Conservation (phyloP, 2,329 filamentous ascomycete genomes). For the Coniella lustricola region DNA sequence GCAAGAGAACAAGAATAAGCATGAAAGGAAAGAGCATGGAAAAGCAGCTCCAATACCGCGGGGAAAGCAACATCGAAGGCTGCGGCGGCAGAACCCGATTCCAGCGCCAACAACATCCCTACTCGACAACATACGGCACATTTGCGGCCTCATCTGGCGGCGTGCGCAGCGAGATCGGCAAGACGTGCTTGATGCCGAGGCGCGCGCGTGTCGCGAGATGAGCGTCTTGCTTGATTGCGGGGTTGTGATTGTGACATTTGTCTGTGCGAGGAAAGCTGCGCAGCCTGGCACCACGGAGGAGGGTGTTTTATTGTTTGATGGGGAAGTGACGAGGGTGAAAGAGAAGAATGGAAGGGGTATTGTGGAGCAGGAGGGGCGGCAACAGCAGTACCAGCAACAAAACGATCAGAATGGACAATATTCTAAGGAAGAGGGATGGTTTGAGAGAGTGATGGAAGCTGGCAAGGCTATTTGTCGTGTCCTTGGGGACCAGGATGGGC, state of each 20-base stretch:
- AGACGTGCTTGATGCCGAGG: conserved; percentile 24
- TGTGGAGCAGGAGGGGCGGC: too few species aligned
- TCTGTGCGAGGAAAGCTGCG: conserved; percentile 17
- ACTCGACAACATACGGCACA: conserved; percentile 24
- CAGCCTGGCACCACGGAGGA: too few species aligned
- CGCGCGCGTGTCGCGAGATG: conserved; percentile 24
- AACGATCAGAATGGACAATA: too few species aligned
- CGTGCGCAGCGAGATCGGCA: conserved; percentile 25
- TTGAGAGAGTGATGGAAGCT: conserved; percentile 5
- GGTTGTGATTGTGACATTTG: conserved; percentile 21
- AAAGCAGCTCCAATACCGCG: background rate
- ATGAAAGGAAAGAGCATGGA: too few species aligned
- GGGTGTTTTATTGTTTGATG: too few species aligned
- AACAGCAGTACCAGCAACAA: too few species aligned
- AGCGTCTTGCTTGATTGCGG: conserved; percentile 23
- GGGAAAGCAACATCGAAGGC: too few species aligned
- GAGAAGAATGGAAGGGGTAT: too few species aligned
- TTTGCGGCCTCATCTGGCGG: conserved; percentile 26
- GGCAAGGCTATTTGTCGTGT: conserved; percentile 9
- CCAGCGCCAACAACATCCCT: conserved; percentile 21
- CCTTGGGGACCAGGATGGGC: conserved; percentile 8
- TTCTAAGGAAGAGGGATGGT: conserved; percentile 13
- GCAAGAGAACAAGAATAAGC: too few species aligned
- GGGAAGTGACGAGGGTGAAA: too few species aligned
- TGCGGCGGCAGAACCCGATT: conserved; percentile 3